Percentiles rank a stretch among this genome's conserved stretches.
Evolutionary conservation across 805 yeast species (phyloP).

Genomic region (Hanseniaspora nectarophila): DNA sequence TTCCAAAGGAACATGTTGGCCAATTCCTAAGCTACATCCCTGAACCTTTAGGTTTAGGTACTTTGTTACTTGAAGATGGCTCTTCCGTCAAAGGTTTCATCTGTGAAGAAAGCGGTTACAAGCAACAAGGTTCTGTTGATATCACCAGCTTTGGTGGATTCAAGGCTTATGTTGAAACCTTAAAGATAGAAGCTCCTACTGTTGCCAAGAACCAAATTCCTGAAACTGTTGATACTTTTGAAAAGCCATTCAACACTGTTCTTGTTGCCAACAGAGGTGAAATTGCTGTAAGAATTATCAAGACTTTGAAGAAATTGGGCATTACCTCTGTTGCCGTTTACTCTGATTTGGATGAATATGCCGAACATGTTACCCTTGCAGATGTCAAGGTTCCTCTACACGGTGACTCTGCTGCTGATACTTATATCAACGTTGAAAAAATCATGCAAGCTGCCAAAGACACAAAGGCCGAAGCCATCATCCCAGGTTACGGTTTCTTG

Average conservation of each 20-base stretch:
- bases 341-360: slow-evolving; percentile 79
- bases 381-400: slow-evolving; percentile 70
- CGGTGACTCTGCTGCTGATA: slow-evolving; percentile 80
- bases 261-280: slow-evolving; percentile 96
- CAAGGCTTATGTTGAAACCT: slow-evolving; percentile 41
- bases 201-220: slow-evolving; percentile 15
- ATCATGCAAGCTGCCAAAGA: slow-evolving; percentile 74
- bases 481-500: slow-evolving; percentile 94
- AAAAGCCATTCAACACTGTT: slow-evolving; percentile 67
- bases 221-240: slow-evolving; percentile 15
- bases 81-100: slow-evolving; percentile 84
- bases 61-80: slow-evolving; percentile 72
- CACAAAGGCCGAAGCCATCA: slow-evolving; percentile 83
- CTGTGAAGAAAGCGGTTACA: slow-evolving; percentile 84
- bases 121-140: slow-evolving; percentile 57
- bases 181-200: slow-evolving; percentile 19
- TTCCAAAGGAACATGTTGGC: slow-evolving; percentile 71
- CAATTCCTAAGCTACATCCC: slow-evolving; percentile 80
- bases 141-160: slow-evolving; percentile 86
- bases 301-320: slow-evolving; percentile 67
- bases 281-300: slow-evolving; percentile 88
- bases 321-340: slow-evolving; percentile 78
- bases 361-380: slow-evolving; percentile 74
- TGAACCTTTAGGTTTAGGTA: slow-evolving; percentile 88
- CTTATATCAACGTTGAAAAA: slow-evolving; percentile 76